Percentiles rank a stretch among this genome's conserved stretches.
These are phyloP conservation scores for Alternaria consortialis DNA, from an alignment of 2,329 filamentous ascomycete genomes.

Conservation along the genomic window DNA sequence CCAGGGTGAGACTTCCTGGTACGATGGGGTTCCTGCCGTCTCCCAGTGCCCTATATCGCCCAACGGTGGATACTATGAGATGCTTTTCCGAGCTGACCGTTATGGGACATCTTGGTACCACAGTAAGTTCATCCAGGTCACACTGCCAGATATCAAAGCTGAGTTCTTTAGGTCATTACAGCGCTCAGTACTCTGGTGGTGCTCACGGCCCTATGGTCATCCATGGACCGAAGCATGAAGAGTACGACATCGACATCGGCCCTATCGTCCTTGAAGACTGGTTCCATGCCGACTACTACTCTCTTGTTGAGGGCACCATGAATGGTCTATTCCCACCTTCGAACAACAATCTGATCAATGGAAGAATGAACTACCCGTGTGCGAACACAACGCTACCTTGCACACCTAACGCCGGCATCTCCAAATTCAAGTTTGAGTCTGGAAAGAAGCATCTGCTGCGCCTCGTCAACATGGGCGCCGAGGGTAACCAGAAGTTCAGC, in stretches of 20 bases:
- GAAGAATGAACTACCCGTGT: slow-evolving; percentile 39
- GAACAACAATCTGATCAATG: slow-evolving; percentile 35
- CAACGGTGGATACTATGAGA: slow-evolving; percentile 29
- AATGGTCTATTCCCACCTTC: slow-evolving; percentile 30
- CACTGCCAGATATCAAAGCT: slow-evolving; percentile 13
- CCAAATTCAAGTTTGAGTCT: slow-evolving; percentile 52
- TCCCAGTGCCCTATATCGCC: slow-evolving; percentile 49
- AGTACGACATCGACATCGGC: slow-evolving; percentile 55
- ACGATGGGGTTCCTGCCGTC: slow-evolving; percentile 49
- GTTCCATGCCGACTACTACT: slow-evolving; percentile 47
- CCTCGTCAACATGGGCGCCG: slow-evolving; percentile 53
- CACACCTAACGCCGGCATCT: slow-evolving; percentile 31
- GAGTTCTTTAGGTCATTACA: slow-evolving; percentile 41
- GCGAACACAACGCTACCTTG: slow-evolving; percentile 36
- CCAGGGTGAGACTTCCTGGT: slow-evolving; percentile 46
- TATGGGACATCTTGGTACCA: slow-evolving; percentile 43
- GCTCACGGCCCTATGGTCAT: slow-evolving; percentile 51
- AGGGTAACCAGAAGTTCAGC: slow-evolving; percentile 51
- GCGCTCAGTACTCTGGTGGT: slow-evolving; percentile 52
- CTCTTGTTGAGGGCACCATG: slow-evolving; percentile 42
- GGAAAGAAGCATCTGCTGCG: slow-evolving; percentile 55
- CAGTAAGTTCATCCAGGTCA: slow-evolving; percentile 30
- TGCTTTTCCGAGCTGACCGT: slow-evolving; percentile 40
- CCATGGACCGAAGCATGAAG: slow-evolving; percentile 45
- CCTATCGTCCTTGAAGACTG: slow-evolving; percentile 53